phyloP scores from a whole-genome alignment of 768 basidiomycete genomes.

The Grammothele lineata region DNA sequence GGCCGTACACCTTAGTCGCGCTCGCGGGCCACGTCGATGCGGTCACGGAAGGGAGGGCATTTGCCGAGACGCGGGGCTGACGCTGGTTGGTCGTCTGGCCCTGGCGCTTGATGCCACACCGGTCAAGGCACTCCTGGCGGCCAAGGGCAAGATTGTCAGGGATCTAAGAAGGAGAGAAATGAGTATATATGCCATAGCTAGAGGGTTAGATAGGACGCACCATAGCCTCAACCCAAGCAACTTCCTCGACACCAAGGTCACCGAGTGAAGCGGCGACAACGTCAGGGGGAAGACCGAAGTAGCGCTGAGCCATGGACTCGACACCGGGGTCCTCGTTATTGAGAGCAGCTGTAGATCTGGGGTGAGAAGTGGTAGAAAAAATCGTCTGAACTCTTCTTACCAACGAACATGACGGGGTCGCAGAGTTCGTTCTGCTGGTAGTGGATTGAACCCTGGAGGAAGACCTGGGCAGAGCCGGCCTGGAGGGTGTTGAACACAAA shows the following conservation, averaged over 20 bases:
- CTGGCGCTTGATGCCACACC: slow-evolving; percentile 22
- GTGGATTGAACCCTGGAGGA: slow-evolving; percentile 27
- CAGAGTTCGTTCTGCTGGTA: slow-evolving; percentile 27
- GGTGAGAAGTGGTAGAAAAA: background rate
- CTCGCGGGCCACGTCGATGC: slow-evolving; percentile 3
- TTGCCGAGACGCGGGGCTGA: slow-evolving; percentile 24
- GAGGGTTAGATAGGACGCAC: slow-evolving; percentile 5
- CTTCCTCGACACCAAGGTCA: slow-evolving; percentile 25
- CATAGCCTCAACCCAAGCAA: slow-evolving; percentile 21
- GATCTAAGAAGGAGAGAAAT: slow-evolving; percentile 14
- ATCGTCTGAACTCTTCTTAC: background rate
- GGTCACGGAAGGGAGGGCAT: slow-evolving; percentile 20
- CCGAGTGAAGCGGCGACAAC: slow-evolving; percentile 27
- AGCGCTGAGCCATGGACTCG: slow-evolving; percentile 23
- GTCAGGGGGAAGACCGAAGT: slow-evolving; percentile 26
- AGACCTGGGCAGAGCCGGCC: slow-evolving; percentile 21
- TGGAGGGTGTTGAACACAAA: slow-evolving; percentile 24
- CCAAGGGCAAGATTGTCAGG: slow-evolving; percentile 30
- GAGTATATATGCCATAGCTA: too few species aligned
- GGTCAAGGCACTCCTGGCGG: slow-evolving; percentile 23
- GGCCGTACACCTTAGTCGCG: slow-evolving; percentile 1
- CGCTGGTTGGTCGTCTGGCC: slow-evolving; percentile 24
- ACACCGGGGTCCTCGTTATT: slow-evolving; percentile 27
- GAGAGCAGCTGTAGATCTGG: slow-evolving; percentile 17
- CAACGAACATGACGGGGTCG: slow-evolving; percentile 25